Conservation (phyloP, 2,329 filamentous ascomycete genomes). For the Ophiostoma ulmi region DNA sequence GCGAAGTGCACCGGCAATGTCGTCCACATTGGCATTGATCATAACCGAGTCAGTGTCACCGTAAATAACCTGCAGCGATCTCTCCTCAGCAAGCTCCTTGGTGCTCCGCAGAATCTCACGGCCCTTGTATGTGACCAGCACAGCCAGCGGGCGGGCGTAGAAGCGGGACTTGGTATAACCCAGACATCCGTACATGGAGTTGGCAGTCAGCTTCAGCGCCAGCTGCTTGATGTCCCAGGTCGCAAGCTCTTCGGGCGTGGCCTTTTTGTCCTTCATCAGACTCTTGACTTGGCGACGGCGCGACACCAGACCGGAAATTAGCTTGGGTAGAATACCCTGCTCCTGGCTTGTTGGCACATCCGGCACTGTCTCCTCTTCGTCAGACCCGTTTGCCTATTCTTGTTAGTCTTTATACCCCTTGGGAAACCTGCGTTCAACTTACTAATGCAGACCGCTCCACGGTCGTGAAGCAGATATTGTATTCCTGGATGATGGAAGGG, state of each 20-base stretch:
- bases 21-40: constrained; percentile 98
- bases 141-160: constrained; percentile 88
- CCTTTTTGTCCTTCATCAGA: constrained; percentile 90
- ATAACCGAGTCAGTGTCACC: constrained; percentile 99
- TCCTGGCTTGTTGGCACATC: constrained; percentile 75
- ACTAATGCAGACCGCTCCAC: constrained; percentile 66
- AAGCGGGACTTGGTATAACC: constrained; percentile 96
- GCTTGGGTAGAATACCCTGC: constrained; percentile 78
- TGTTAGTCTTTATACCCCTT: neutral
- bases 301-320: constrained; percentile 87
- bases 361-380: constrained; percentile 83
- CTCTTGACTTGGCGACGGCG: constrained; percentile 89
- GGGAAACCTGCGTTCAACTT: neutral
- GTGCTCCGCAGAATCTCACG: constrained; percentile 95
- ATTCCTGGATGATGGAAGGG: constrained; percentile 98
- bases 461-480: constrained; percentile 98
- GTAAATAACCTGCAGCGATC: constrained; percentile 90
- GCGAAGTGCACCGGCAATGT: constrained; percentile 80
- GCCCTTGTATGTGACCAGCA: constrained; percentile 94
- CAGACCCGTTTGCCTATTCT: constrained; percentile 31
- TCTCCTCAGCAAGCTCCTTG: constrained; percentile 89
- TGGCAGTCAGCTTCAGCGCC: constrained; percentile 93
- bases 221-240: constrained; percentile 98
- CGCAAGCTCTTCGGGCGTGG: constrained; percentile 77
- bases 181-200: constrained; percentile 99